A percentile compares a stretch with the other conserved stretches of the same genome.
phyloP scores from a whole-genome alignment of 2,329 filamentous ascomycete species.

The Fusarium austroafricanum region DNA sequence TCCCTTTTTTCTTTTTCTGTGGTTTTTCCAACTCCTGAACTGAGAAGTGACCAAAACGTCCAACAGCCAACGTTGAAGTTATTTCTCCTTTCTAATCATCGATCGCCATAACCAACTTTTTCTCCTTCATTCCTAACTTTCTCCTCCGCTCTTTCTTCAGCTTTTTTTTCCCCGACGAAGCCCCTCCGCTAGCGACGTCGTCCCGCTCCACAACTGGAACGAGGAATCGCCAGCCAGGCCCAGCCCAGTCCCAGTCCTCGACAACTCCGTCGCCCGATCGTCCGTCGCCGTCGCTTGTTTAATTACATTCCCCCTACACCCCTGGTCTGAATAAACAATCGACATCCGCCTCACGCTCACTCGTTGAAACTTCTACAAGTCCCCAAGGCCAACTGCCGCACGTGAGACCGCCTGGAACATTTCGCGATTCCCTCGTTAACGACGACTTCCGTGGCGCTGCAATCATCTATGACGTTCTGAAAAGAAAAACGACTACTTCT shows the following conservation, averaged over 20 bases:
- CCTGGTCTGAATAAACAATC: conserved; percentile 45
- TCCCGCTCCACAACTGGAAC: conserved; percentile 42
- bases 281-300: conserved; percentile 43
- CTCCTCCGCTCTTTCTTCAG: conserved; percentile 15
- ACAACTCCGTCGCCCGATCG: conserved; percentile 35
- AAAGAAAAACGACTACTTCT: conserved; percentile 29
- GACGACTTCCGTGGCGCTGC: conserved; percentile 27
- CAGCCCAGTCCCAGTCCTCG: conserved; percentile 17
- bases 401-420: conserved; percentile 41
- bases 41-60: conserved; percentile 31
- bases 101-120: conserved; percentile 5
- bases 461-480: conserved; percentile 45
- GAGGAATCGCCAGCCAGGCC: conserved; percentile 27
- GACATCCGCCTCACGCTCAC: conserved; percentile 27
- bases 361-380: conserved; percentile 26
- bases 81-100: conserved; percentile 19
- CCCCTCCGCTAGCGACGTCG: conserved; percentile 30
- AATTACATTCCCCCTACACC: conserved; percentile 46
- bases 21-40: conserved; percentile 31
- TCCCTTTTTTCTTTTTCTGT: conserved; percentile 34
- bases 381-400: conserved; percentile 31
- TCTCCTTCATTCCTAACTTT: conserved; percentile 7
- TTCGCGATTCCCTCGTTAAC: conserved; percentile 34
- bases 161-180: conserved; percentile 26
- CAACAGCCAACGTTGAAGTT: conserved; percentile 14